A percentile compares a stretch with the other conserved stretches of the same genome.
phyloP scores from a whole-genome alignment of 495 filamentous ascomycete genomes.

The Daldinia caldariorum region DNA sequence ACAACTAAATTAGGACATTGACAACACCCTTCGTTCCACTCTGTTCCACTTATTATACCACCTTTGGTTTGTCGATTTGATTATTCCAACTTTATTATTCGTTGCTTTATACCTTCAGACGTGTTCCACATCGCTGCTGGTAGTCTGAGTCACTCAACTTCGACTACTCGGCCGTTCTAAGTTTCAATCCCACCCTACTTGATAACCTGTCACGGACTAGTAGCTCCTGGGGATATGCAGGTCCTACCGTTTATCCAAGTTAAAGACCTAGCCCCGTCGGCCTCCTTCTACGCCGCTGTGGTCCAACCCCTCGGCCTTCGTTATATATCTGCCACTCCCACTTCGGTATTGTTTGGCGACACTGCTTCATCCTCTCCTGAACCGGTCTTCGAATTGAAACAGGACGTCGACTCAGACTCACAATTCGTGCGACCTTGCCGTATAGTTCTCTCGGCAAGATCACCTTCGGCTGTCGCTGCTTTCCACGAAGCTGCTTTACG shows the following conservation, averaged over 20 bases:
- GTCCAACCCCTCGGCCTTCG: conserved; percentile 77
- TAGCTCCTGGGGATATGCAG: conserved; percentile 38
- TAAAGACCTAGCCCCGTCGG: conserved; percentile 77
- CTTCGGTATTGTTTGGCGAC: conserved; percentile 49
- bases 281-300: conserved; percentile 81
- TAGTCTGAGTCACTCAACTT: conserved; percentile 5
- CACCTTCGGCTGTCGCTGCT: conserved; percentile 53
- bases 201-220: conserved; percentile 21
- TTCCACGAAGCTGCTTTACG: conserved; percentile 56
- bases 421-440: conserved; percentile 49
- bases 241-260: conserved; percentile 64
- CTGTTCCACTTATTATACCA: conserved; percentile 22
- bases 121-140: conserved; percentile 17
- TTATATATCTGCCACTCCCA: conserved; percentile 60
- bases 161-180: conserved; percentile 11
- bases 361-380: conserved; percentile 42
- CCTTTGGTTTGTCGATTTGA: conserved; percentile 13
- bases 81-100: conserved; percentile 16
- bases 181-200: conserved; percentile 6
- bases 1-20: conserved; percentile 14
- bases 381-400: conserved; percentile 55
- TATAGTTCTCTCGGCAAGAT: conserved; percentile 54
- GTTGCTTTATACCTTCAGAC: conserved; percentile 22
- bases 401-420: conserved; percentile 42
- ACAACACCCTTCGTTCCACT: conserved; percentile 31